Base-by-base conservation (phyloP, 768 basidiomycete species). In the Auriscalpium orientale region DNA sequence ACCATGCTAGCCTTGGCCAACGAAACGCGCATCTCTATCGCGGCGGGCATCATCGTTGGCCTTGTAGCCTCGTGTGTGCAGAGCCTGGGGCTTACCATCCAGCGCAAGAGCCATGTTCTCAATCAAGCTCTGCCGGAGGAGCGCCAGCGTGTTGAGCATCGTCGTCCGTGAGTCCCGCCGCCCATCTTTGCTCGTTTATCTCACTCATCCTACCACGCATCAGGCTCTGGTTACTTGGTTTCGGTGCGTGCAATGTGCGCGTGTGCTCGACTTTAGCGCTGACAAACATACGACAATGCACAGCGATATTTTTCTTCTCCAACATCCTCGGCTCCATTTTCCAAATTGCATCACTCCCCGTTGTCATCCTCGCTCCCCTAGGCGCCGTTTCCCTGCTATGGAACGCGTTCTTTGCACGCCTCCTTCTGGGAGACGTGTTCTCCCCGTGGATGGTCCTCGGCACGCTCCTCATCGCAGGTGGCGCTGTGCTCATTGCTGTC, bases 321-420 rank as follows among this genome's bases (percentile, higher is more conserved):
- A 97, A 97, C 70, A 72, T 95, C 56, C 72, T 94, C 49, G 90
- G 91, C 8, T 93, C 91, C 2, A 71, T 95, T 38, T 88, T 95
- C 62, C 94, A 95, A 73, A 91, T 98, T 44, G 92, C 91, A 9
- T 89, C 92, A 2, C 81, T 98, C 12, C 93, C 94, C 3, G 91
- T 98, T 60, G 93, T 95, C 57, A 91, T 98, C 55, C 86, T 98
- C 51, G 94, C 93, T 0, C 94, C 94, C 0, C 79, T 98, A 4
- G 94, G 94, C 11, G 94, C 93, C 0, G 89, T 95, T 34, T 92
- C 89, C 2, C 80, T 98, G 33, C 80, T 98, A 33, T 95, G 89
- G 89, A 98, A 98, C 68, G 93, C 93, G 4, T 81, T 95, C 64
- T 94, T 95, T 66, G 92, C 93, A 15, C 79, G 84, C 34, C 64